Evolutionary conservation across 2,329 filamentous ascomycete species (phyloP).

Genomic region (Microcyclospora tardicrescens): DNA sequence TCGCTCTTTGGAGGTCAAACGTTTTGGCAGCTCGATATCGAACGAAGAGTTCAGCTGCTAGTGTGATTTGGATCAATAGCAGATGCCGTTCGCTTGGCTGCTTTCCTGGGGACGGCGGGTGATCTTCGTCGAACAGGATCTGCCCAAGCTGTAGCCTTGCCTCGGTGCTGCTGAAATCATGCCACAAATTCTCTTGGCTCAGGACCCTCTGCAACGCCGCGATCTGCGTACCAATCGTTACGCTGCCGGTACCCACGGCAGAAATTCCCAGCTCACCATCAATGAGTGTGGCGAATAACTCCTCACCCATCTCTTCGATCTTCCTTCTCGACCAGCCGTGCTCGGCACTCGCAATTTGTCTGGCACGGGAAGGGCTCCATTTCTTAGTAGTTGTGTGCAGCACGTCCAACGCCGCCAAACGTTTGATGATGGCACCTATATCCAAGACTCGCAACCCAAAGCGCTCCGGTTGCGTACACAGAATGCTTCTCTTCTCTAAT

Average conservation of each 20-base stretch:
- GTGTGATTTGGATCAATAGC: conserved; percentile 40
- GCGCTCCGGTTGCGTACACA: conserved; percentile 11
- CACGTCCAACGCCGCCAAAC: conserved; percentile 13
- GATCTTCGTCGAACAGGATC: conserved; percentile 28
- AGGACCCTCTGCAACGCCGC: conserved; percentile 31
- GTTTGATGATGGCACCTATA: conserved; percentile 10
- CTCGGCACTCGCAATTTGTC: too few relatives aligned
- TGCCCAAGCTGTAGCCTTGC: conserved; percentile 35
- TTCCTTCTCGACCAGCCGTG: too few relatives aligned
- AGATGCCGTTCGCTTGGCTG: conserved; percentile 37
- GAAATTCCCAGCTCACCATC: conserved; percentile 5
- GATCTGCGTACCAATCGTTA: conserved; percentile 32
- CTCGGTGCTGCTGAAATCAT: conserved; percentile 34
- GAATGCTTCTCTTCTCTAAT: conserved; percentile 9
- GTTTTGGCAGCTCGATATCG: conserved; percentile 30
- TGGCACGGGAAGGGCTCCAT: too few relatives aligned
- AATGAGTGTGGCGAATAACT: conserved; percentile 18
- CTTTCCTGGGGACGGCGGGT: conserved; percentile 13
- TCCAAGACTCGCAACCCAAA: conserved; percentile 14
- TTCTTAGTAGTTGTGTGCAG: conserved; percentile 2
- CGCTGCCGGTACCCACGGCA: conserved; percentile 5
- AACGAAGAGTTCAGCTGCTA: conserved; percentile 42
- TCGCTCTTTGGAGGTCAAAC: conserved; percentile 2
- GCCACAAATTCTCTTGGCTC: conserved; percentile 32
- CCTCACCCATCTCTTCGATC: conserved; percentile 15